Conservation (phyloP, 2,329 filamentous ascomycete species). For the Aspergillus sp. region DNA sequence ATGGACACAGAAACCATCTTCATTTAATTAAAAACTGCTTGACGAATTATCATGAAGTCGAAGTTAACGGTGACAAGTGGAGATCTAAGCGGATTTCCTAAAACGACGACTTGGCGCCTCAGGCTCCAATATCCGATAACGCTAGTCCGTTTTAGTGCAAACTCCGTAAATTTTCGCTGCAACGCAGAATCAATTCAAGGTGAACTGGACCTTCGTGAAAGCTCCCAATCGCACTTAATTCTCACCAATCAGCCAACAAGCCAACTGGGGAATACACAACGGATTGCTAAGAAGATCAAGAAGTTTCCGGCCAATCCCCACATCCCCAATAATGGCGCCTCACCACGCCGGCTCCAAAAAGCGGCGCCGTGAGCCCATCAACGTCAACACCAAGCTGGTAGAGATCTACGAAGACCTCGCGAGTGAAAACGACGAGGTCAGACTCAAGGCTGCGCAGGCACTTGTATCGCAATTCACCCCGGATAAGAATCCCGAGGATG, state of each 20-base stretch:
- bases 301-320: not conserved
- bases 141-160: constrained; percentile 22
- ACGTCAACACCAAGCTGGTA: constrained; percentile 47
- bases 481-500: constrained; percentile 39
- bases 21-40: no score
- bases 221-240: not conserved
- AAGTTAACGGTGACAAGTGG: no score
- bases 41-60: no score
- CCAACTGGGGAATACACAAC: not conserved
- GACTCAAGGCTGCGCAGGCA: constrained; percentile 46
- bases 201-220: not conserved
- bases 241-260: not conserved
- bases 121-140: not conserved
- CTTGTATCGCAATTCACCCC: constrained; percentile 47
- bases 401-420: constrained; percentile 52
- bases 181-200: not conserved
- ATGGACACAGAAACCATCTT: no score
- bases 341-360: constrained; percentile 32
- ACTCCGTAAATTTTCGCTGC: constrained; percentile 23
- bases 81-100: not conserved
- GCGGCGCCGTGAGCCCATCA: constrained; percentile 42
- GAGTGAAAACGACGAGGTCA: constrained; percentile 47
- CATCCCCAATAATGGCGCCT: constrained; percentile 27
- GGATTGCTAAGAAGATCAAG: not conserved
- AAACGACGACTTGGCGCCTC: constrained; percentile 1